Base-by-base conservation (phyloP, 108 stramenopile genomes). In the Bacterosira constricta region DNA sequence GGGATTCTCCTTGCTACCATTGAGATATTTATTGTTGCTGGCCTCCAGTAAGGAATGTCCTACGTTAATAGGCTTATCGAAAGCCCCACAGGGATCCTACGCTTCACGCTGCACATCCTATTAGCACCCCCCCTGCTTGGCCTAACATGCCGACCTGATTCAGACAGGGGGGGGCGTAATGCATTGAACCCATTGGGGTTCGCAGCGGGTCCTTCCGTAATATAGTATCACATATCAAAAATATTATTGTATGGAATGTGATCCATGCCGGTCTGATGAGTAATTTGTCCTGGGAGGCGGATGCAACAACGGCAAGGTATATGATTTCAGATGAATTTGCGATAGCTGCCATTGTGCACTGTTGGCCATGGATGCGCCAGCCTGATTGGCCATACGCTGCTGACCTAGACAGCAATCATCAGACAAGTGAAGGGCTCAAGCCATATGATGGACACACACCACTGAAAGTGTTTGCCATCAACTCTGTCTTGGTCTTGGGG, bases 371-470 rank as follows among this genome's bases (percentile, higher is more conserved):
- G 5, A 18, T 3, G 46, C 1, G 1, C 0, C 0, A 23, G 34
- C 35, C 32, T 56, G 42, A 10, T 38, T 5, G 3, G 23, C 71
- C 10, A 17, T 35, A 13, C 6, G 27, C 31, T 63, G 41, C 54
- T 55, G 39, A 37, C 41, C 53, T 0, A 54, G 15, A 17, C 39
- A 4, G 31, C 71, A 72, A 0, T 63, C 56, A 0, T 30, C 35
- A 3, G 30, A n/a, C 4, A 12, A 29, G 45, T 75, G 74, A 4
- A 52, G 29, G 25, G 38, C 26, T 66, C 74, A 75, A 9, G 56
- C 55, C 45, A 58, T 54, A 27, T 75, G 74, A 30, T 69, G 67
- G 1, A 37, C 39, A 18, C n/a, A n/a, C 65, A 75, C 66, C 66
- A 75, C 7, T 61, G 57, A 25, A 34, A 75, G 6, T 12, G 42